Conservation (phyloP, 495 filamentous ascomycete genomes). For the Penicillium parvum region DNA sequence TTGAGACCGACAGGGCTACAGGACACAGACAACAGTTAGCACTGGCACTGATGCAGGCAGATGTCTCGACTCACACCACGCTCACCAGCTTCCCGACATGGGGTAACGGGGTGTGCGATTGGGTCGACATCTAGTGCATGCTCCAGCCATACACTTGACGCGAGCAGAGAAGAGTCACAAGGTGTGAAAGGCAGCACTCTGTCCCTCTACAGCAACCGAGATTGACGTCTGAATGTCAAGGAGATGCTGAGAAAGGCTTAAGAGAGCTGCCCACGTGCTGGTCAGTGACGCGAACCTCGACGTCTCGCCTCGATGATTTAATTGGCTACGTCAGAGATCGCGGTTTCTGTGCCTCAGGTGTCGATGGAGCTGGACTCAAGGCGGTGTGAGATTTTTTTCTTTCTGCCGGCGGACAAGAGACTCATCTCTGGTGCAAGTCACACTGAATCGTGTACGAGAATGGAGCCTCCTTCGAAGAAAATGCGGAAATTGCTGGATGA, state of each 20-base stretch:
- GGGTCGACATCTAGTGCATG: slow-evolving; percentile 46
- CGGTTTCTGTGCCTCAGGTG: slow-evolving; percentile 4
- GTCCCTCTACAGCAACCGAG: neutral
- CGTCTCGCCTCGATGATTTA: slow-evolving; percentile 21
- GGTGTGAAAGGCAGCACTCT: slow-evolving; percentile 2
- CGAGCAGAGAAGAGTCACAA: slow-evolving; percentile 13
- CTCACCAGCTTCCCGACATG: slow-evolving; percentile 52
- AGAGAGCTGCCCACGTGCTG: slow-evolving; percentile 17
- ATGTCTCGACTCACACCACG: slow-evolving; percentile 43
- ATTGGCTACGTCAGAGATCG: slow-evolving; percentile 43
- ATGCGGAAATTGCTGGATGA: slow-evolving; percentile 44
- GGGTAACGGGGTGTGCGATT: slow-evolving; percentile 41
- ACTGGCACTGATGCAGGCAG: neutral
- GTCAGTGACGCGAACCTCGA: slow-evolving; percentile 7
- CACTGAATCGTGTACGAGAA: slow-evolving; percentile 11
- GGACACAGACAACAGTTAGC: slow-evolving; percentile 11
- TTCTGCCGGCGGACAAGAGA: slow-evolving; percentile 24
- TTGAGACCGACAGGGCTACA: slow-evolving; percentile 78
- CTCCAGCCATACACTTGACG: slow-evolving; percentile 37
- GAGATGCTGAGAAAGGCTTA: slow-evolving; percentile 12
- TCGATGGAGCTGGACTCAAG: slow-evolving; percentile 11
- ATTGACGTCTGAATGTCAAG: neutral
- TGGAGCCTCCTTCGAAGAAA: slow-evolving; percentile 47
- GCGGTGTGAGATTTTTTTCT: slow-evolving; percentile 33
- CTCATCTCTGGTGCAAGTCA: slow-evolving; percentile 4